phyloP scores from a whole-genome alignment of 495 filamentous ascomycete species.

The Hypoxylon lenormandii region DNA sequence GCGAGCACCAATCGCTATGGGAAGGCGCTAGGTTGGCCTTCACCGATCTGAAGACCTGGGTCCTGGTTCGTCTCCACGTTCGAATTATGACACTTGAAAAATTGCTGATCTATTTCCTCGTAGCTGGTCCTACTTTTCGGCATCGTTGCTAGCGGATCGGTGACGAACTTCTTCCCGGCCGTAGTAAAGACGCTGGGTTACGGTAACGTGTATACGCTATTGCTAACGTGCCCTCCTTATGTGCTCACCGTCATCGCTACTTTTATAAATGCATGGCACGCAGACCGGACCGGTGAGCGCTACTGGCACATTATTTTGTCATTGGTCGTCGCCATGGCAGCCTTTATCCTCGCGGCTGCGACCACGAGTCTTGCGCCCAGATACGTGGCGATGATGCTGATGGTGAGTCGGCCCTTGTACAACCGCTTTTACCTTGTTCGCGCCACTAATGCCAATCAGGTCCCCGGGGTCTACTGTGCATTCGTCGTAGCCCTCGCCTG shows the following conservation, averaged over 20 bases:
- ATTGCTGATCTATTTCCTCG: slow-evolving; percentile 20
- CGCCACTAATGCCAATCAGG: slow-evolving; percentile 23
- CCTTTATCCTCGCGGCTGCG: slow-evolving; percentile 80
- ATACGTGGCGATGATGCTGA: slow-evolving; percentile 87
- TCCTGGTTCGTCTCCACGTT: slow-evolving; percentile 64
- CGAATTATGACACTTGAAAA: background rate
- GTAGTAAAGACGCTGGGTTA: slow-evolving; percentile 78
- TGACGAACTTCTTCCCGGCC: slow-evolving; percentile 92
- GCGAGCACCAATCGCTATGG: slow-evolving; percentile 71
- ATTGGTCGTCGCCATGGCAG: slow-evolving; percentile 73
- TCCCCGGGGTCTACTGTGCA: slow-evolving; percentile 70
- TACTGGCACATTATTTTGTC: slow-evolving; percentile 81
- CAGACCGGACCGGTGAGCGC: slow-evolving; percentile 80
- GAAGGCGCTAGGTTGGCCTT: slow-evolving; percentile 78
- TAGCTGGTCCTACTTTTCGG: slow-evolving; percentile 75
- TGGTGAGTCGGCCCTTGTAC: slow-evolving; percentile 62
- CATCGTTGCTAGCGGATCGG: slow-evolving; percentile 76
- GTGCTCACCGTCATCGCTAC: slow-evolving; percentile 76
- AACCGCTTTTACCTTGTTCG: background rate
- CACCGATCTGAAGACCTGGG: slow-evolving; percentile 76
- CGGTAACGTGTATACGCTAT: slow-evolving; percentile 69
- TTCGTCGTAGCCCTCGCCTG: slow-evolving; percentile 81
- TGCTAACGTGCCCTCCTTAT: slow-evolving; percentile 82
- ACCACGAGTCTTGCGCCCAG: slow-evolving; percentile 73
- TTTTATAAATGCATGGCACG: slow-evolving; percentile 79